Percentiles rank a stretch among this genome's conserved stretches.
phyloP scores from a whole-genome alignment of 2,329 filamentous ascomycete species.

The Diplodia intermedia region DNA sequence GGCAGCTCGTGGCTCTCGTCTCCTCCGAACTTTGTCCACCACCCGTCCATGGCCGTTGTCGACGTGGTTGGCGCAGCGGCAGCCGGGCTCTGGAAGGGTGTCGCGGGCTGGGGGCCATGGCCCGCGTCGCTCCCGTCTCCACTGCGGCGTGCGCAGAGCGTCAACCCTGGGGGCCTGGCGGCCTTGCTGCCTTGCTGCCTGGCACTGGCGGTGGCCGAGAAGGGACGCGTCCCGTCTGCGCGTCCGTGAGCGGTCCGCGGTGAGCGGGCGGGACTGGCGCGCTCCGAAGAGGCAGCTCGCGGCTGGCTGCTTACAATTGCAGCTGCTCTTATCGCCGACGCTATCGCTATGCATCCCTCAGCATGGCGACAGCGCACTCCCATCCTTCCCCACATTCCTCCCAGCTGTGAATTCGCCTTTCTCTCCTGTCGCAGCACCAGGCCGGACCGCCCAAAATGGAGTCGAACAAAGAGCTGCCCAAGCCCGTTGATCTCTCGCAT shows the following conservation, averaged over 20 bases:
- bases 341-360: conserved; percentile 9
- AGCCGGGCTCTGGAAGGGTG: background rate
- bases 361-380: conserved; percentile 17
- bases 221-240: background rate
- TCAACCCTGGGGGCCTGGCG: too few relatives aligned
- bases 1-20: conserved; percentile 7
- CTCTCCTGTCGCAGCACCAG: background rate
- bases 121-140: background rate
- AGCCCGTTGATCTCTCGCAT: conserved; percentile 77
- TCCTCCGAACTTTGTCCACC: conserved; percentile 16
- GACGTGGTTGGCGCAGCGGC: background rate
- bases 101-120: background rate
- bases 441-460: background rate
- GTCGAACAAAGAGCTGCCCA: background rate
- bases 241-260: background rate
- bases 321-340: conserved; percentile 24
- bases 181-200: background rate
- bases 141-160: background rate
- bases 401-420: background rate
- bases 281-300: conserved; percentile 4
- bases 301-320: conserved; percentile 20
- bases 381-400: conserved; percentile 18
- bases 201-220: background rate
- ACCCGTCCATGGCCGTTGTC: conserved; percentile 1
- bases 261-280: background rate